These are phyloP conservation scores for Phlebiopsis gigantea DNA, from an alignment of 768 basidiomycete species.

Conservation along the genomic window DNA sequence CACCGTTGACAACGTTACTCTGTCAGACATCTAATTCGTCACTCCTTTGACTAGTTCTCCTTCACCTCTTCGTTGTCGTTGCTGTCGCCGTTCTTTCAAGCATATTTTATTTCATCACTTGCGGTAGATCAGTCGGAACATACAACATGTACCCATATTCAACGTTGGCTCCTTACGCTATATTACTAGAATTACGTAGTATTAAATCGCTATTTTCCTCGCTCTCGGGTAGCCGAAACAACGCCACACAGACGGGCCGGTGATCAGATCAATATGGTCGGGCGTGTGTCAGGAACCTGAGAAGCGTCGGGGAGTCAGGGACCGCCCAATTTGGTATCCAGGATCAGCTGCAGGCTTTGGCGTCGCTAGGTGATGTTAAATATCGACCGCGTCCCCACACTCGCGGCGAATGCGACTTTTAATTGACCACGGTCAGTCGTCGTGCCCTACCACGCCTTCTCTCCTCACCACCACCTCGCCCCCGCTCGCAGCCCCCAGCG, in stretches of 20 bases:
- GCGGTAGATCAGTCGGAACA: conserved; percentile 4
- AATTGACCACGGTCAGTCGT: background rate
- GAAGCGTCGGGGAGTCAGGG: background rate
- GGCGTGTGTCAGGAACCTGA: background rate
- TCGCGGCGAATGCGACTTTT: background rate
- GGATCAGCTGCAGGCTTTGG: conserved; percentile 3
- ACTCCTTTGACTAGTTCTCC: background rate
- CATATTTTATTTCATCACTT: conserved; percentile 7
- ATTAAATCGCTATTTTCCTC: background rate
- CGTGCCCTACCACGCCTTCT: conserved; percentile 4
- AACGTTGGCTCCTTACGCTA: conserved; percentile 1
- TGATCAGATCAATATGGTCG: background rate
- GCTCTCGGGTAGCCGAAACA: background rate
- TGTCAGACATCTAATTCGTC: conserved; percentile 16
- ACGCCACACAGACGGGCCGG: background rate
- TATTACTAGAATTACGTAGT: background rate
- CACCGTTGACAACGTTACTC: conserved; percentile 15
- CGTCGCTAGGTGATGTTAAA: conserved; percentile 8
- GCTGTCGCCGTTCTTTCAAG: conserved; percentile 8
- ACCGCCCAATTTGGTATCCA: background rate
- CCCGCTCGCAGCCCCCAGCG: background rate
- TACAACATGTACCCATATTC: conserved; percentile 5
- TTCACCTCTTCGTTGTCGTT: background rate
- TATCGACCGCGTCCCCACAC: background rate
- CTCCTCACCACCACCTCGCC: background rate